A percentile compares a stretch with the other conserved stretches of the same genome.
Evolutionary conservation across 805 yeast genomes (phyloP).

Genomic region (Metschnikowia baotianmanensis): DNA sequence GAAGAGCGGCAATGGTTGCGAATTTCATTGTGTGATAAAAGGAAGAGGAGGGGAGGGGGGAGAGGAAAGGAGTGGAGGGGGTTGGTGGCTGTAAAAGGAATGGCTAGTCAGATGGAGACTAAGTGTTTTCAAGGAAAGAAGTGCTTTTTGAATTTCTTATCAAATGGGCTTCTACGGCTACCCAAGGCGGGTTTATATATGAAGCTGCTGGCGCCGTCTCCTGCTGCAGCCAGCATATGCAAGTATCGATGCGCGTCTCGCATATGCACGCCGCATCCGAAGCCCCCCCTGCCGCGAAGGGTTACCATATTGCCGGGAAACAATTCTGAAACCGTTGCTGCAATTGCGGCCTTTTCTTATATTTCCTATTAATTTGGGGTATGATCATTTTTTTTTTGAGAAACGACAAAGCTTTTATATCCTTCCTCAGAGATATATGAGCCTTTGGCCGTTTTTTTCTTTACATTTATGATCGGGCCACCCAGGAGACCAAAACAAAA

Average conservation of each 20-base stretch:
- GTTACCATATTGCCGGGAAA: too few relatives aligned
- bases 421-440: too few relatives aligned
- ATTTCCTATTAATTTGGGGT: too few relatives aligned
- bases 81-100: constrained; percentile 8
- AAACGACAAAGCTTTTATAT: too few relatives aligned
- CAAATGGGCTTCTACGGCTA: neutral
- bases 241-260: neutral
- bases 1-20: constrained; percentile 10
- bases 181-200: neutral
- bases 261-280: neutral
- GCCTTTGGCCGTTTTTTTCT: too few relatives aligned
- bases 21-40: constrained; percentile 10
- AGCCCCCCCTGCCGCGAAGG: neutral
- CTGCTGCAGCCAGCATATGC: neutral
- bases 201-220: neutral
- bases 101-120: constrained; percentile 4
- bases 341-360: too few relatives aligned
- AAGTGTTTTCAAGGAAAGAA: too few relatives aligned
- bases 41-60: constrained; percentile 5
- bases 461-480: too few relatives aligned
- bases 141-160: neutral
- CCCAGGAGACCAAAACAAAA: too few relatives aligned
- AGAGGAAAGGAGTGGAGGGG: constrained; percentile 6
- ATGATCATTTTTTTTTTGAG: too few relatives aligned
- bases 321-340: too few relatives aligned